A percentile compares a stretch with the other conserved stretches of the same genome.
phyloP scores from a whole-genome alignment of 768 basidiomycete species.

The Trametes villosa region DNA sequence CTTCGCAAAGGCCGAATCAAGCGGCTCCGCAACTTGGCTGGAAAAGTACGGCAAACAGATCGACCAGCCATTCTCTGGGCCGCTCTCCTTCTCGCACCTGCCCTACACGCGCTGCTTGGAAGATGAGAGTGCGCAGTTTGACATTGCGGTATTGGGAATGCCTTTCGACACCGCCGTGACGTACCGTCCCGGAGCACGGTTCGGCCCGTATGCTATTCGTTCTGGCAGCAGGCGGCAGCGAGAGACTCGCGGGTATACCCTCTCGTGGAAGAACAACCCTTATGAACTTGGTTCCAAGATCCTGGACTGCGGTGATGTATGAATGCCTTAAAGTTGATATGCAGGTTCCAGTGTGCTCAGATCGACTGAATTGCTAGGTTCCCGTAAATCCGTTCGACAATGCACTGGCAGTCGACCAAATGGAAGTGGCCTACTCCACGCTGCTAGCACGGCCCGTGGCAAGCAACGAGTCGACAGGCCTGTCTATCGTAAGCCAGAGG shows the following conservation, averaged over 20 bases:
- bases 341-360: not conserved
- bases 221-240: constrained; percentile 74
- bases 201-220: constrained; percentile 86
- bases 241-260: constrained; percentile 62
- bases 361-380: constrained; percentile 46
- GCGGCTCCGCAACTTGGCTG: constrained; percentile 53
- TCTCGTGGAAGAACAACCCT: constrained; percentile 75
- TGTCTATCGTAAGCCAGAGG: constrained; percentile 28
- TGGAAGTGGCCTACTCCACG: constrained; percentile 83
- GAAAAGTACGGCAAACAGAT: constrained; percentile 76
- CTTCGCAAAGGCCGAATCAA: not conserved
- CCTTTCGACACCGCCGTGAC: constrained; percentile 72
- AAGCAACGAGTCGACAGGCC: constrained; percentile 20
- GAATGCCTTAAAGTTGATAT: constrained; percentile 14
- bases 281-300: constrained; percentile 60
- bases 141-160: constrained; percentile 82
- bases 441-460: constrained; percentile 62
- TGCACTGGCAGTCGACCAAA: constrained; percentile 80
- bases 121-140: constrained; percentile 54
- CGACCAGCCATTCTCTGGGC: constrained; percentile 80
- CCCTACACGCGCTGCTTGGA: constrained; percentile 76
- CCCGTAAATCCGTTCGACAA: constrained; percentile 84
- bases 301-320: constrained; percentile 85
- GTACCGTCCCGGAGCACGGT: constrained; percentile 71
- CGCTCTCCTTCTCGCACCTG: constrained; percentile 82